A percentile compares a stretch with the other conserved stretches of the same genome.
Conservation (phyloP, 305 asterid species). For the Fraxinus velutina region DNA sequence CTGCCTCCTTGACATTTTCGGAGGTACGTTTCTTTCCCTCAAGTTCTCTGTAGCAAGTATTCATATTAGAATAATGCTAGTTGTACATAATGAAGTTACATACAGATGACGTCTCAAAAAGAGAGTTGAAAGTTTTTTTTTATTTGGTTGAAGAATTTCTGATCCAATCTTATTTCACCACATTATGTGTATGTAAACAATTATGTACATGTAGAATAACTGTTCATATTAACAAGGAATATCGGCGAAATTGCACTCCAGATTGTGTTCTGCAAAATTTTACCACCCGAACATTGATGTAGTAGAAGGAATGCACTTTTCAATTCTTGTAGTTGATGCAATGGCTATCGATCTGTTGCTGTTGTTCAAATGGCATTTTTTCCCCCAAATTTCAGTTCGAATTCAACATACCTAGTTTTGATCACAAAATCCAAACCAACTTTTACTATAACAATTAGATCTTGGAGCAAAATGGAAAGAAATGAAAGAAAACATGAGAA, state of each 20-base stretch:
- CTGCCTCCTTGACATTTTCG: constrained; percentile 87
- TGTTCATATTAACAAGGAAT: background rate
- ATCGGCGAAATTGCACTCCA: background rate
- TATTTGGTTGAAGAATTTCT: background rate
- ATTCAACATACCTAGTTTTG: background rate
- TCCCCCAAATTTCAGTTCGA: background rate
- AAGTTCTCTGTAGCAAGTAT: background rate
- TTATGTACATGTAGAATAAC: background rate
- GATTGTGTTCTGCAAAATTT: background rate
- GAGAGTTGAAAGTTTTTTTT: background rate
- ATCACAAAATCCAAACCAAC: background rate
- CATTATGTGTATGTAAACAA: background rate
- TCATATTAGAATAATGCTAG: background rate
- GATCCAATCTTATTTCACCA: background rate
- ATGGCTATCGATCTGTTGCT: background rate
- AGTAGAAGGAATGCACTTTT: background rate
- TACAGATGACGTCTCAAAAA: background rate
- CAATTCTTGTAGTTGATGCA: background rate
- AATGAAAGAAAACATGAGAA: background rate
- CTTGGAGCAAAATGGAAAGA: background rate
- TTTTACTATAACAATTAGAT: background rate
- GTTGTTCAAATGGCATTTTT: background rate
- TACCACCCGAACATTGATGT: background rate
- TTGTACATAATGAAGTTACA: background rate
- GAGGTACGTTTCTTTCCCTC: constrained; percentile 50